Conservation (phyloP, 2,329 filamentous ascomycete genomes). For the Truncatella angustata region DNA sequence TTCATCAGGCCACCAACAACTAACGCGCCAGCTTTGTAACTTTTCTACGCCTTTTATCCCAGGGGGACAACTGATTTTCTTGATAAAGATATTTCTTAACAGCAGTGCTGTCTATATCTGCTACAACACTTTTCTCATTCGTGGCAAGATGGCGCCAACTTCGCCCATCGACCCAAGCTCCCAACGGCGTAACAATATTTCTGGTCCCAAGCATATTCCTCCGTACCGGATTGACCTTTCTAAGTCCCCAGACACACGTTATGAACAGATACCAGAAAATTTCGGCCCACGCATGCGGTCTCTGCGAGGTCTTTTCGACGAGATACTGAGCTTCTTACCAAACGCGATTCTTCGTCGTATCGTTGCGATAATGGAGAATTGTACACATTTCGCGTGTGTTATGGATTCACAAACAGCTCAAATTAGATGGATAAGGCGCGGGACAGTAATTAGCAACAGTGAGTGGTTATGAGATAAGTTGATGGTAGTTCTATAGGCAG, state of each 20-base stretch:
- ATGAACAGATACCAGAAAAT: conserved; percentile 43
- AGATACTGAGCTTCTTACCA: conserved; percentile 36
- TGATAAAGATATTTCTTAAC: too few species aligned
- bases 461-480: too few species aligned
- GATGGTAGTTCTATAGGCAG: too few species aligned
- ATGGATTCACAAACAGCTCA: conserved; percentile 52
- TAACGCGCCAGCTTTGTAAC: too few species aligned
- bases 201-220: conserved; percentile 14
- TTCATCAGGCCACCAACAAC: too few species aligned
- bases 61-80: too few species aligned
- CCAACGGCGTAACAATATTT: not conserved
- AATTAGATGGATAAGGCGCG: conserved; percentile 39
- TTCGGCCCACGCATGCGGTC: conserved; percentile 41
- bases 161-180: not conserved
- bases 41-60: too few species aligned
- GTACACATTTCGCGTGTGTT: conserved; percentile 56
- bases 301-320: conserved; percentile 49
- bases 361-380: conserved; percentile 48
- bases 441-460: too few species aligned
- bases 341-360: conserved; percentile 20
- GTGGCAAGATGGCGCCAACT: not conserved
- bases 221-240: conserved; percentile 49
- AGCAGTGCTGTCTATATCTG: too few species aligned
- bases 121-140: too few species aligned
- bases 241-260: conserved; percentile 49